Evolutionary conservation across 805 yeast species (phyloP), one percentile per base, ranked within the genome.

Genomic region (Dipodascopsis uninucleata): DNA sequence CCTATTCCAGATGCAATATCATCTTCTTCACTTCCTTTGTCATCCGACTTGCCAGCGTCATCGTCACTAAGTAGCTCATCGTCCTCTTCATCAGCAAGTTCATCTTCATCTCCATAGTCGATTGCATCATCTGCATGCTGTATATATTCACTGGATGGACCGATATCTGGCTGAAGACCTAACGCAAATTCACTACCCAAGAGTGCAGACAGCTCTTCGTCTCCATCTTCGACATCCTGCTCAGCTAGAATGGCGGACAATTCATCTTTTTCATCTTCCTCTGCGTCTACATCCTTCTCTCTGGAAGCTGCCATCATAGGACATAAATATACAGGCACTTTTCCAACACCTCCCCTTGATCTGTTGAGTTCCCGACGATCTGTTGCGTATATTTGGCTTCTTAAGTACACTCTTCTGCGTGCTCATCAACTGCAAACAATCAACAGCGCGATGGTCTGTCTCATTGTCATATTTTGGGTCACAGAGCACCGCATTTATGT

Each of bases 31-130:
- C 70, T 72, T 3, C 40, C 60, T 24, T 28, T 57, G 3, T 37
- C 58, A 3, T 37, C 55, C 14, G 48, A 57, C 9, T 35, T 56
- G 17, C 49, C 58, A 20, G n/a, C 49, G 5, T 36, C 43, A 10
- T 36, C 43, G 17, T 60, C 67, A n/a, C 60, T 71, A 20, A 53
- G n/a, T 9, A 39, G 47, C 2, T 42, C 54, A 7, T 46, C 34
- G 10, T 39, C 49, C 44, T 85, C 95, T 36, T 89, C 96, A 20
- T 89, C 97, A 0, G 97, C 97, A 38, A 89, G 69, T 63, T 89
- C 97, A 55, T 89, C 97, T 58, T 85, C 94, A 61, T 86, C 96
- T 59, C 86, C 96, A 61, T 85, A 90, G 64, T 90, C 97, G 25
- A 88, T 71, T 7, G 98, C 98, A 63, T 89, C 90, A 5, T 78